Conservation (phyloP, 2,329 filamentous ascomycete genomes). For the Aspergillus fructus region DNA sequence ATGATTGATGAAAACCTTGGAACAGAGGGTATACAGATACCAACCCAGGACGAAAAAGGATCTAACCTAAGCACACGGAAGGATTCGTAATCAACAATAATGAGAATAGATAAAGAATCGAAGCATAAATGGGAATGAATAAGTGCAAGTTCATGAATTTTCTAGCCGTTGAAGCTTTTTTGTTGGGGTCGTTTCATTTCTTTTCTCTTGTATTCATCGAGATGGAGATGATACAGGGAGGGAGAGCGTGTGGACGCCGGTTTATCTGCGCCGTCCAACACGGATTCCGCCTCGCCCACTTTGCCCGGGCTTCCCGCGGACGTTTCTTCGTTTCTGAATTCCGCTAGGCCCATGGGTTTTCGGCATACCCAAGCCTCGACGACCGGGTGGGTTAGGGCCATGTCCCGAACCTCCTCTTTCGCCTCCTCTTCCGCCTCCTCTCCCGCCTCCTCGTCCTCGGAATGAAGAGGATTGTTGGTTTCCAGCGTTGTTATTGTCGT, state of each 20-base stretch:
- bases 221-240: neutral
- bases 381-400: slow-evolving; percentile 12
- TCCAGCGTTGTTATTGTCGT: slow-evolving; percentile 18
- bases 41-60: neutral
- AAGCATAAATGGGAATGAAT: neutral
- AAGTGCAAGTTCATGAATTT: slow-evolving; percentile 5
- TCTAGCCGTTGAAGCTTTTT: slow-evolving; percentile 1
- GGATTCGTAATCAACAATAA: neutral
- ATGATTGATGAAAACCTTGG: neutral
- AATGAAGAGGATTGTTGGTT: slow-evolving; percentile 6
- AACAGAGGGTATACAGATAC: slow-evolving; percentile 14
- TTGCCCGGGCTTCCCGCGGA: slow-evolving; percentile 4
- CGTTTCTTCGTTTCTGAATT: slow-evolving; percentile 24
- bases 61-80: neutral
- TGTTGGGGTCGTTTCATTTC: neutral
- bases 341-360: slow-evolving; percentile 28
- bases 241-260: neutral
- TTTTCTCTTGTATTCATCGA: neutral
- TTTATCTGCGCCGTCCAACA: slow-evolving; percentile 6
- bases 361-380: slow-evolving; percentile 28
- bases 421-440: too few species aligned
- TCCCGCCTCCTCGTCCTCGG: neutral
- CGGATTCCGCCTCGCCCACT: slow-evolving; percentile 20
- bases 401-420: slow-evolving; percentile 1
- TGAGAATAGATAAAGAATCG: neutral